Evolutionary conservation across 257 asterid genomes (phyloP).

Genomic region (Solanum bukasovii): DNA sequence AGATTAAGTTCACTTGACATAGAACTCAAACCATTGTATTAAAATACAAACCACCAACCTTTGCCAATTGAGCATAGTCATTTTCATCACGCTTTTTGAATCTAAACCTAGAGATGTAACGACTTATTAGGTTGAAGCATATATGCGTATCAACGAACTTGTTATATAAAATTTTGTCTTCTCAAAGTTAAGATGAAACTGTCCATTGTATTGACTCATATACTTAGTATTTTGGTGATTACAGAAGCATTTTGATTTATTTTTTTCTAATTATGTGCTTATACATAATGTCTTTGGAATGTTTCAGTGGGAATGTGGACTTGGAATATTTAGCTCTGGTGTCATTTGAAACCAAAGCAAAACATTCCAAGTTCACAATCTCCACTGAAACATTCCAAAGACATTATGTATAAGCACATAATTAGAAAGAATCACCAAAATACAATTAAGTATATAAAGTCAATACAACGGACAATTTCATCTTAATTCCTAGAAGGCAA

Average conservation of each 20-base stretch:
- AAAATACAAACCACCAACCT: neutral
- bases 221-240: neutral
- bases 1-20: neutral
- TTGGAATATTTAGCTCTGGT: neutral
- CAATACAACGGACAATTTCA: neutral
- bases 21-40: neutral
- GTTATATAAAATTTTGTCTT: neutral
- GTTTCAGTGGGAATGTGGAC: neutral
- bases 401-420: neutral
- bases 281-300: neutral
- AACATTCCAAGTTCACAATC: neutral
- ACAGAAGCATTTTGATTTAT: neutral
- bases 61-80: neutral
- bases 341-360: neutral
- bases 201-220: neutral
- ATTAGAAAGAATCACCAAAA: neutral
- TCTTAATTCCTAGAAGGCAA: neutral
- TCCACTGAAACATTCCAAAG: neutral
- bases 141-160: neutral
- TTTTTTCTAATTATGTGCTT: neutral
- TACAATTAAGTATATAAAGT: neutral
- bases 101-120: neutral
- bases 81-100: neutral
- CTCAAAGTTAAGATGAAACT: neutral
- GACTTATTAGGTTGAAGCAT: neutral